Evolutionary conservation across 2,329 filamentous ascomycete genomes (phyloP), one percentile per base, ranked within the genome.

Genomic region (Botrytis fabae): DNA sequence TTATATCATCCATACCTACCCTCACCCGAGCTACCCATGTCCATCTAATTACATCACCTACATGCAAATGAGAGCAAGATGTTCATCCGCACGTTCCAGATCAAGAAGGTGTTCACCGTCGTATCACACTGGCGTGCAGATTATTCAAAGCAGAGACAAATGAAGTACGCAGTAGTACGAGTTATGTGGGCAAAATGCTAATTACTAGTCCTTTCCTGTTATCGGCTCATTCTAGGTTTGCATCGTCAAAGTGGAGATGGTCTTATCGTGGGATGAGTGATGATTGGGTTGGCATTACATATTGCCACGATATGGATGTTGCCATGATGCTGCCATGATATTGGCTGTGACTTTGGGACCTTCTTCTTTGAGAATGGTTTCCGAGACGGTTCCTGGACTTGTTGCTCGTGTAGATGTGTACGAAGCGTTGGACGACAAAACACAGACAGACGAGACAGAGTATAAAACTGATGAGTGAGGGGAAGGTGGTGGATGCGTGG

Each of bases 321-420:
- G 38, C 38, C 38, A 38, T 38, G 38, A 44, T 12, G 20, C 20
- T n/a, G 48, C 12, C 48, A n/a, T 54, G 48, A n/a, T n/a, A n/a
- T n/a, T 28, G 61, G 38, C 4, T 5, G 9, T 42, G 8, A 28
- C 22, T 12, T 63, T 64, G 20, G n/a, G 42, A 64, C 62, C 62
- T 65, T 65, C 62, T 65, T 65, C 62, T 65, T 65, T 65, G 20
- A 65, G 62, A 22, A 65, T 64, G 62, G 62, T 5, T 63, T 20
- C 25, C 12, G 61, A n/a, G 20, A 32, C 12, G 61, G 38, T 63
- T 63, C 60, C 60, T 63, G 60, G 7, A 28, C 28, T 60, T 60
- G 18, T 61, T n/a, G 51, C 51, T 57, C 51, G 51, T 57, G 51
- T 57, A 57, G 51, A 32, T 57, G n/a, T 57, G n/a, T 44, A 16